Evolutionary conservation across 306 rosid species (phyloP).

Genomic region (Erythrophleum fordii): DNA sequence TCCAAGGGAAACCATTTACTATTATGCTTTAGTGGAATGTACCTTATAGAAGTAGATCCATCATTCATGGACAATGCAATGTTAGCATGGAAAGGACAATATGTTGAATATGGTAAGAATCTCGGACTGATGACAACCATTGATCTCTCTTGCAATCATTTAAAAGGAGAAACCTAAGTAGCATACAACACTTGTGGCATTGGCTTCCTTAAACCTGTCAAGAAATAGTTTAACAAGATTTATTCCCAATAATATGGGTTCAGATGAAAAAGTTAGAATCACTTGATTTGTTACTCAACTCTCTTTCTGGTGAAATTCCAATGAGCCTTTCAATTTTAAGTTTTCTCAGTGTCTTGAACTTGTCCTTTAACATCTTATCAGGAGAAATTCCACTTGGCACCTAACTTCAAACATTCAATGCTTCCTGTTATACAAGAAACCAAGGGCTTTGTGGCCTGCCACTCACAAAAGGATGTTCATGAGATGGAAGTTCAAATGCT

Average conservation of each 20-base stretch:
- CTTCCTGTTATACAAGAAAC: constrained; percentile 32
- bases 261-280: constrained; percentile 36
- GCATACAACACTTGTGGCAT: constrained; percentile 34
- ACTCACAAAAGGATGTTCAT: not conserved
- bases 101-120: constrained; percentile 29
- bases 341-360: constrained; percentile 29
- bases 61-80: not conserved
- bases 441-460: constrained; percentile 38
- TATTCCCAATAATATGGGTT: constrained; percentile 37
- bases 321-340: not conserved
- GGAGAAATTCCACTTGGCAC: constrained; percentile 27
- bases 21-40: not conserved
- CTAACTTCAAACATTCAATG: constrained; percentile 37
- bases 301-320: constrained; percentile 32
- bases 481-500: not conserved
- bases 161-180: constrained; percentile 38
- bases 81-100: constrained; percentile 42
- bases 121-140: constrained; percentile 37
- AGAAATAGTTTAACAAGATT: constrained; percentile 32
- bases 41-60: not conserved
- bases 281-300: constrained; percentile 42
- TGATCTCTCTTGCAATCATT: constrained; percentile 46
- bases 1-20: not conserved
- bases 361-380: constrained; percentile 26
- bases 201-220: constrained; percentile 43